Percentiles rank a stretch among this genome's conserved stretches.
These are phyloP conservation scores for Pythium phragmitis DNA, from an alignment of 352 stramenopile species.

Conservation along the genomic window DNA sequence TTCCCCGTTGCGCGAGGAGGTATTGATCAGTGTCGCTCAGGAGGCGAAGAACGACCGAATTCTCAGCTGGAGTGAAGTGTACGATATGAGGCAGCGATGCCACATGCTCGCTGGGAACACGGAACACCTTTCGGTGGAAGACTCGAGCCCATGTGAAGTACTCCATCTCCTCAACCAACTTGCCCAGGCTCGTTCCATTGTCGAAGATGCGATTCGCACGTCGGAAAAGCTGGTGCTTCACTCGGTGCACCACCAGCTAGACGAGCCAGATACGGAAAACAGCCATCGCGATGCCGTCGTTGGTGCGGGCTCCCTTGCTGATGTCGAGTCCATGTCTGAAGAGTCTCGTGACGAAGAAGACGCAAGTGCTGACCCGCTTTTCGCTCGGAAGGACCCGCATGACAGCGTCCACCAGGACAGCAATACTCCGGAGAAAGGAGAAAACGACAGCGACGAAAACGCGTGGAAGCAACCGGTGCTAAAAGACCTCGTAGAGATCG, in stretches of 20 bases:
- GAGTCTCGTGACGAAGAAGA: constrained; percentile 21
- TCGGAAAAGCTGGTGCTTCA: constrained; percentile 22
- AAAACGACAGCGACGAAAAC: constrained; percentile 14
- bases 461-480: constrained; percentile 38
- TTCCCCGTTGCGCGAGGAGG: neutral
- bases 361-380: constrained; percentile 1
- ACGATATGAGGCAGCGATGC: constrained; percentile 21
- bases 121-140: neutral
- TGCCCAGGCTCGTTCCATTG: constrained; percentile 10
- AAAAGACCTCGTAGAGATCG: constrained; percentile 61
- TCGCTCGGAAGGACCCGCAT: neutral
- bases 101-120: constrained; percentile 4
- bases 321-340: constrained; percentile 23
- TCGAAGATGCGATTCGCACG: constrained; percentile 17
- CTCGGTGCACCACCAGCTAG: constrained; percentile 14
- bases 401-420: neutral
- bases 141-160: neutral
- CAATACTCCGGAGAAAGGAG: neutral
- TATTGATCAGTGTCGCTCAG: neutral
- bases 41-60: neutral
- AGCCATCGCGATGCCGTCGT: neutral
- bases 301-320: constrained; percentile 5
- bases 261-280: neutral
- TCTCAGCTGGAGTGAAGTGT: constrained; percentile 15
- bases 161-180: constrained; percentile 4